phyloP scores from a whole-genome alignment of 495 filamentous ascomycete genomes.

The Annulohypoxylon moriforme region DNA sequence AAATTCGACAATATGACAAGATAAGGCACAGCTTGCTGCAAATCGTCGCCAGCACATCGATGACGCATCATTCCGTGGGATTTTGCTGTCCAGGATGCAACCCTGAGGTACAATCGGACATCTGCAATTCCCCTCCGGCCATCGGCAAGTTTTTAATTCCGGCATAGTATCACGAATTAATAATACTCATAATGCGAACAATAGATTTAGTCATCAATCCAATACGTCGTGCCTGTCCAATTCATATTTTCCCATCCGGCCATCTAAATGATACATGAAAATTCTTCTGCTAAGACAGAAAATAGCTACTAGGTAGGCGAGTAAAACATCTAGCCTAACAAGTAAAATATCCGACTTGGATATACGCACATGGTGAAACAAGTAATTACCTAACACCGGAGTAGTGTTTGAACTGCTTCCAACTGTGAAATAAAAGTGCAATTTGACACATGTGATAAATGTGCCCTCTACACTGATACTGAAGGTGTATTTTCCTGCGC shows the following conservation, averaged over 20 bases:
- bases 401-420: background rate
- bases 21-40: constrained; percentile 3
- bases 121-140: constrained; percentile 5
- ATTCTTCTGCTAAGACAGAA: background rate
- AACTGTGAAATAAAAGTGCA: background rate
- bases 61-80: constrained; percentile 34
- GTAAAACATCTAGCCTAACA: background rate
- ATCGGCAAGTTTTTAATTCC: background rate
- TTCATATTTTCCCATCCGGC: constrained; percentile 1
- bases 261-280: background rate
- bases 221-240: background rate
- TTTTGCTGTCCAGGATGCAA: background rate
- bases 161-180: background rate
- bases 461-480: constrained; percentile 29
- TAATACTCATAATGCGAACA: background rate
- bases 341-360: too few relatives aligned
- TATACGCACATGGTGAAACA: background rate
- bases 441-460: background rate
- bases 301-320: background rate
- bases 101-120: constrained; percentile 2
- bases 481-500: constrained; percentile 54
- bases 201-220: background rate
- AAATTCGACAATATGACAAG: too few relatives aligned
- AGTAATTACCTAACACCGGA: background rate
- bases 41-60: constrained; percentile 28